Percentiles rank a stretch among this genome's conserved stretches.
phyloP scores from a whole-genome alignment of 2,329 filamentous ascomycete genomes.

The Stagonosporopsis cucurbitacearum region DNA sequence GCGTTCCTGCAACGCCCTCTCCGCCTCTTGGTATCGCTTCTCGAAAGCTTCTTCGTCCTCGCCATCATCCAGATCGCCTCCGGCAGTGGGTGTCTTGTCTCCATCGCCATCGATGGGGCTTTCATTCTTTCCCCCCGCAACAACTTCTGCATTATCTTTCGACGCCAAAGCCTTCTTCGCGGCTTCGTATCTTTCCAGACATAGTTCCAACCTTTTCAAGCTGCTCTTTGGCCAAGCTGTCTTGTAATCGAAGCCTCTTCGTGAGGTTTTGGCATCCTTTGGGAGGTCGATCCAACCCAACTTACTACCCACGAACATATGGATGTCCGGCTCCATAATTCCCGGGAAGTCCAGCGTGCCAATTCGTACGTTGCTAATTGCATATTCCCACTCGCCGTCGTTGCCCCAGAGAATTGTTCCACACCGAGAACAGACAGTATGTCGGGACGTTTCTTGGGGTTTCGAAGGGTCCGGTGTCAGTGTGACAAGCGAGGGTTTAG shows the following conservation, averaged over 20 bases:
- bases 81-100: slow-evolving; percentile 44
- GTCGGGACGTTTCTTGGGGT: background rate
- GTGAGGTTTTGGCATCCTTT: slow-evolving; percentile 25
- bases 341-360: slow-evolving; percentile 39
- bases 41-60: slow-evolving; percentile 44
- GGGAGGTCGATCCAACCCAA: slow-evolving; percentile 40
- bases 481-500: slow-evolving; percentile 16
- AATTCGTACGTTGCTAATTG: slow-evolving; percentile 25
- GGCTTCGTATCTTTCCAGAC: slow-evolving; percentile 17
- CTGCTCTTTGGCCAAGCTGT: slow-evolving; percentile 39
- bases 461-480: background rate
- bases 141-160: background rate
- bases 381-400: slow-evolving; percentile 10
- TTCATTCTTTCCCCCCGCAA: slow-evolving; percentile 7
- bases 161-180: slow-evolving; percentile 1
- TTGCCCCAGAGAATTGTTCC: slow-evolving; percentile 31
- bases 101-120: slow-evolving; percentile 20
- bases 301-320: slow-evolving; percentile 38
- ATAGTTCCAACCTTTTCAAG: slow-evolving; percentile 31
- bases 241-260: slow-evolving; percentile 17
- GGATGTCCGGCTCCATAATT: slow-evolving; percentile 42
- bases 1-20: slow-evolving; percentile 37
- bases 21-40: slow-evolving; percentile 33
- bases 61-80: slow-evolving; percentile 25
- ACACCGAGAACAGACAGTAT: slow-evolving; percentile 32